Base-by-base conservation (phyloP, 257 asterid species). In the Nemophila menziesii region DNA sequence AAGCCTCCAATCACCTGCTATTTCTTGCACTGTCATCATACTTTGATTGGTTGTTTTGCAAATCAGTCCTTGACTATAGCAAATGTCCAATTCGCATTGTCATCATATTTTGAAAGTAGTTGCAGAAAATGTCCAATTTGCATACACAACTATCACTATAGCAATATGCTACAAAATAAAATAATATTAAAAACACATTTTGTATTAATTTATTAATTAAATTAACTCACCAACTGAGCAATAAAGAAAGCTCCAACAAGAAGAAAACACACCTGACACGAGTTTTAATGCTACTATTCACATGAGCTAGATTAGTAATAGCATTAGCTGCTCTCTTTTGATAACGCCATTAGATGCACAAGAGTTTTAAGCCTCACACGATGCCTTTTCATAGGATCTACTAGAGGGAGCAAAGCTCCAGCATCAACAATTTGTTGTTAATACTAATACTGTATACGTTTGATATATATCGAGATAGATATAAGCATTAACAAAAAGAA, bases 321-420 rank as follows among this genome's bases (percentile, higher is more conserved):
- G 99, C 93, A 75, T 90, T 96, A 21, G 99, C 93, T 20, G 94
- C 96, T 64, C 93, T 75, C 66, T 96, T 71, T n/a, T n/a, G 37
- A 90, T 67, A 43, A 77, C 89, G 51, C 94, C 94, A 62, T 66
- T 81, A 54, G 79, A 71, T 23, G 84, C 93, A 50, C 99, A 78
- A 47, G 92, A 73, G 62, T 64, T 79, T 52, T 65, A 77, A 38
- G 73, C 57, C 54, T 50, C 64, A 23, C 65, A n/a, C n/a, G 70
- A 46, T 81, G 89, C 66, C 83, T 67, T 74, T 72, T 79, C 57
- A 90, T 64, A 49, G 81, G 78, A 58, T 61, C 70, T 67, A 90
- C 99, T 11, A 90, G 96, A 71, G 70, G 81, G 24, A 92, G 78
- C 48, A 90, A 69, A 53, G 99, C 99, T 56, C 99, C 99, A 22